Percentiles rank a stretch among this genome's conserved stretches.
phyloP scores from a whole-genome alignment of 2,329 filamentous ascomycete genomes.

The Orbilia oligospora region DNA sequence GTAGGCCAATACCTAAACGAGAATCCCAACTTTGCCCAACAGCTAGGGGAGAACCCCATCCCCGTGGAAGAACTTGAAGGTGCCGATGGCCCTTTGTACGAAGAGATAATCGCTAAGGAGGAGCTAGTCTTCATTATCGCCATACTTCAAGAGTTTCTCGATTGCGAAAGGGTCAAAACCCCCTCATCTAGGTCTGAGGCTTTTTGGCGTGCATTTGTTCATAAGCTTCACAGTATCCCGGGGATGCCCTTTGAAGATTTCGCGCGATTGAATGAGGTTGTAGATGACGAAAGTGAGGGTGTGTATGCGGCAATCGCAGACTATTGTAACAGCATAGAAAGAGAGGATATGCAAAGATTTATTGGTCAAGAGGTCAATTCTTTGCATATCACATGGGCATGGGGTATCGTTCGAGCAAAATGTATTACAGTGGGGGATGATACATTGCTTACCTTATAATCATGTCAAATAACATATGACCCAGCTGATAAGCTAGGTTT shows the following conservation, averaged over 20 bases:
- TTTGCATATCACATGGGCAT: conserved; percentile 44
- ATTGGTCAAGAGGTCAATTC: conserved; percentile 13
- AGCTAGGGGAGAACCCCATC: conserved; percentile 30
- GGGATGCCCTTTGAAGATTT: conserved; percentile 32
- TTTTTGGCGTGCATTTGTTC: conserved; percentile 36
- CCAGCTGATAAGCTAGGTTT: no score
- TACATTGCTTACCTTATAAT: conserved; percentile 35
- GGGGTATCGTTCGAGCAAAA: conserved; percentile 36
- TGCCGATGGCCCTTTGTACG: conserved; percentile 15
- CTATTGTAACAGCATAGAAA: conserved; percentile 30
- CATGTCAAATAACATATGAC: background rate
- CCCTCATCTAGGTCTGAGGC: background rate
- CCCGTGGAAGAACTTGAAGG: conserved; percentile 27
- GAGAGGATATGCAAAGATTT: background rate
- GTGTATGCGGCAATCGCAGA: conserved; percentile 40
- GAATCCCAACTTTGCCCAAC: conserved; percentile 4
- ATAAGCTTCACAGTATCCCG: background rate
- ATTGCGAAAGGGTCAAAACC: background rate
- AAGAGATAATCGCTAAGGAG: conserved; percentile 27
- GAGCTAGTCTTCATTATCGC: conserved; percentile 42
- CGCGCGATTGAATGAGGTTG: conserved; percentile 11
- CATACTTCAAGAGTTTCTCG: conserved; percentile 33
- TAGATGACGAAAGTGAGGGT: conserved; percentile 31
- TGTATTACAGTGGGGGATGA: conserved; percentile 23
- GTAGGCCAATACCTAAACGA: conserved; percentile 26